These are phyloP conservation scores for Diplotaxis tenuifolia DNA, from an alignment of 345 rosid species.

Conservation along the genomic window DNA sequence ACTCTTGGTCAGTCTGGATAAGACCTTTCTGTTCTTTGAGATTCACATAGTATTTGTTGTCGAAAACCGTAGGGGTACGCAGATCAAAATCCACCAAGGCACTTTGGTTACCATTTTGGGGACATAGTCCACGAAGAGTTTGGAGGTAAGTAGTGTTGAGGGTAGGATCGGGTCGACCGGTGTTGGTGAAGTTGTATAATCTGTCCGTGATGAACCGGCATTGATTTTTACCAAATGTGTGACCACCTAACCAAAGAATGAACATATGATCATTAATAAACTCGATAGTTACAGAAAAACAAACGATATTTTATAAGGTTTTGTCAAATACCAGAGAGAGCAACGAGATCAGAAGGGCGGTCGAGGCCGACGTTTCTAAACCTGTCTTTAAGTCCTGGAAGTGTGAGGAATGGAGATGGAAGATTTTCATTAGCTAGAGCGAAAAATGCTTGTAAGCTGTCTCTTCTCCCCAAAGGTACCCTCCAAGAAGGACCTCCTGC, in stretches of 20 bases:
- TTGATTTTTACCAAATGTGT: conserved; percentile 61
- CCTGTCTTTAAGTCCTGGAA: conserved; percentile 7
- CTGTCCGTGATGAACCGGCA: conserved; percentile 51
- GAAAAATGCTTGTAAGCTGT: conserved; percentile 30
- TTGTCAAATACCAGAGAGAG: conserved; percentile 31
- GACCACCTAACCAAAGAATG: conserved; percentile 43
- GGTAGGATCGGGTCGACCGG: conserved; percentile 47
- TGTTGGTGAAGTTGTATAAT: conserved; percentile 47
- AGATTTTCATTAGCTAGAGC: conserved; percentile 2
- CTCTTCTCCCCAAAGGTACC: conserved; percentile 39
- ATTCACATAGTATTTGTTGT: conserved; percentile 63
- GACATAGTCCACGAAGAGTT: conserved; percentile 53
- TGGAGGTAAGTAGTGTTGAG: conserved; percentile 46
- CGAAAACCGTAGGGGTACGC: conserved; percentile 54
- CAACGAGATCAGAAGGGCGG: conserved; percentile 39
- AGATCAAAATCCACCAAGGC: conserved; percentile 45
- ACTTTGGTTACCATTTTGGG: conserved; percentile 42
- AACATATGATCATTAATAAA: background rate
- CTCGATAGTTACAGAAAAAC: background rate
- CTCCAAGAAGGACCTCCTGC: conserved; percentile 41
- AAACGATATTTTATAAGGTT: background rate
- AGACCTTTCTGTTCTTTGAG: conserved; percentile 52
- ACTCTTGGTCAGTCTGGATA: conserved; percentile 54
- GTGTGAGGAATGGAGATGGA: conserved; percentile 25
- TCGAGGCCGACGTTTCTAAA: conserved; percentile 25